phyloP scores from a whole-genome alignment of 116 monocot genomes.

The Iris pallida region DNA sequence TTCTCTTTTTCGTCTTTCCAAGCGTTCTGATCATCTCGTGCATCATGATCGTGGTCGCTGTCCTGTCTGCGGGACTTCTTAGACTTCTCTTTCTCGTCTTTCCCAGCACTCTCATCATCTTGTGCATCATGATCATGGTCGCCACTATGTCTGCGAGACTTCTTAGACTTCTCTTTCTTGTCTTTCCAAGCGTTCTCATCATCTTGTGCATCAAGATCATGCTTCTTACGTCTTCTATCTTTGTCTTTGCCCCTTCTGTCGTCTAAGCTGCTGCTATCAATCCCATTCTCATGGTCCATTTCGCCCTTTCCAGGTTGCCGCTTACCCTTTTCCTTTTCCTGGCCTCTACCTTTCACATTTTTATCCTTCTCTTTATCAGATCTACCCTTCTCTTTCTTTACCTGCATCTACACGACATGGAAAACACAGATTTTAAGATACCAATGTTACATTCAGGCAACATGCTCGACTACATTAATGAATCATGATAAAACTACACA shows the following conservation, averaged over 20 bases:
- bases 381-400: constrained; percentile 55
- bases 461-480: too few species aligned
- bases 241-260: constrained; percentile 76
- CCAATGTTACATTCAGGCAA: too few species aligned
- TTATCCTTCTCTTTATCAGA: constrained; percentile 40
- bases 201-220: constrained; percentile 54
- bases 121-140: constrained; percentile 41
- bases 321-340: constrained; percentile 59
- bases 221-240: constrained; percentile 83
- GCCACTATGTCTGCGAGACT: constrained; percentile 67
- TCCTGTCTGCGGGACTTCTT: constrained; percentile 80
- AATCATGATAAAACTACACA: too few species aligned
- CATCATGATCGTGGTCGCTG: constrained; percentile 63
- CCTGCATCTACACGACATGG: constrained; percentile 30
- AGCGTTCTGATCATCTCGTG: constrained; percentile 57
- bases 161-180: constrained; percentile 76
- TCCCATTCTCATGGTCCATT: constrained; percentile 35
- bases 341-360: constrained; percentile 48
- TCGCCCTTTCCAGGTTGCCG: constrained; percentile 65
- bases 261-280: constrained; percentile 38
- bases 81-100: constrained; percentile 74
- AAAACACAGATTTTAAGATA: too few species aligned
- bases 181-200: constrained; percentile 77
- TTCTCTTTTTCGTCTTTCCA: constrained; percentile 85
- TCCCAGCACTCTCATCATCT: constrained; percentile 74